These are phyloP conservation scores for Ogataea wickerhamii DNA, from an alignment of 805 yeast genomes.

Conservation along the genomic window DNA sequence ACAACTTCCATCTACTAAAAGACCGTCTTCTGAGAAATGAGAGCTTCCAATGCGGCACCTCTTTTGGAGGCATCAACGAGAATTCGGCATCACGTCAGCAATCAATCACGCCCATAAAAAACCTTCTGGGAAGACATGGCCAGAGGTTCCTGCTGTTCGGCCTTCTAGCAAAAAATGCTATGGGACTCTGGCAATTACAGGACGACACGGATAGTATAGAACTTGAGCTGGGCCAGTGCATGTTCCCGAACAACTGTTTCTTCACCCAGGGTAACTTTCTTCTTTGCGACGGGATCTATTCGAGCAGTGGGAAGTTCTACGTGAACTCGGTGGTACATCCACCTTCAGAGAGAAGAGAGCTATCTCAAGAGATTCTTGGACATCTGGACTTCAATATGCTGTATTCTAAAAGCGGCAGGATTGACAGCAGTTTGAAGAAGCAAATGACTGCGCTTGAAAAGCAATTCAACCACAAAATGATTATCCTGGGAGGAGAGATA, in stretches of 20 bases:
- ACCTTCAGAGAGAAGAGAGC: conserved; percentile 72
- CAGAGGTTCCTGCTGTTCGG: conserved; percentile 76
- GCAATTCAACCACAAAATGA: conserved; percentile 55
- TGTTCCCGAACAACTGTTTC: conserved; percentile 61
- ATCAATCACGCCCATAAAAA: conserved; percentile 70
- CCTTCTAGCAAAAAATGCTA: conserved; percentile 55
- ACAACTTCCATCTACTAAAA: conserved; percentile 57
- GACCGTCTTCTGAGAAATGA: conserved; percentile 79
- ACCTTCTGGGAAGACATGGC: conserved; percentile 82
- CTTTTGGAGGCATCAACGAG: conserved; percentile 43
- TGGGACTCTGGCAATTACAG: conserved; percentile 72
- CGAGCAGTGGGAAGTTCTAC: conserved; percentile 65
- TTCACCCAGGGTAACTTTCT: conserved; percentile 74
- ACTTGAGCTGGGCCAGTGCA: conserved; percentile 59
- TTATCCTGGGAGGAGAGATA: conserved; percentile 74
- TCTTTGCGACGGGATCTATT: conserved; percentile 81
- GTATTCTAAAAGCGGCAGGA: conserved; percentile 38
- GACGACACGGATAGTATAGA: conserved; percentile 76
- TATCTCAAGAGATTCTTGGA: conserved; percentile 69
- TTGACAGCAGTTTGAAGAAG: conserved; percentile 57
- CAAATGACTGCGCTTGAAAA: conserved; percentile 56
- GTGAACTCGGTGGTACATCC: conserved; percentile 83
- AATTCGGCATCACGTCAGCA: conserved; percentile 27
- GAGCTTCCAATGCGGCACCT: conserved; percentile 50
- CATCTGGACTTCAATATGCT: conserved; percentile 58